Evolutionary conservation across 2,329 filamentous ascomycete species (phyloP), one percentile per base, ranked within the genome.

Genomic region (Curvularia eragrostidis): DNA sequence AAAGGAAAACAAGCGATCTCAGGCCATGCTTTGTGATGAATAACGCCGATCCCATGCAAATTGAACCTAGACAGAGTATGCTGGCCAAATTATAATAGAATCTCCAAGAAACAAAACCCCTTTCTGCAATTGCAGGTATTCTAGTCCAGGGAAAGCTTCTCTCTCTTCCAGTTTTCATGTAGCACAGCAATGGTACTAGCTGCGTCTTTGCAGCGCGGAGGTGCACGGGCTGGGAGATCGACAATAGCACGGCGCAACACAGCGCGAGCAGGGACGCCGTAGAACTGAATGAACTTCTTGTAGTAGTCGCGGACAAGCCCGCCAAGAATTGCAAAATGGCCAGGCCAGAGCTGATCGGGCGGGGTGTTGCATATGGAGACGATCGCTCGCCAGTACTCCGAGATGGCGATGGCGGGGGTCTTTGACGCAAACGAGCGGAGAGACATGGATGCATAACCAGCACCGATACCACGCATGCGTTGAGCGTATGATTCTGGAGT

Each of bases 371-470:
- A 80, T 36, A 98, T 91, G 42, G 83, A 83, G 0, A 91, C 87
- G 55, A 98, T 80, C 0, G 89, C 84, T 36, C 82, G 84, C 95
- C 95, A 99, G 80, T 95, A 98, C 54, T 93, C 83, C 0, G 84
- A 48, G 90, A 91, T 3, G 89, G 93, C 77, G 86, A 95, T 0
- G 89, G 93, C 96, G 21, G 73, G 70, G 21, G 73, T 93, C 44
- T 80, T 81, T 63, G 87, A 87, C 38, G 82, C 81, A 1, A 88
- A 85, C 63, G 85, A 89, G 47, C 94, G 88, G 8, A 97, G 81
- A 1, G 91, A 87, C 36, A 98, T 83, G 1, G 93, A 87, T 0
- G 93, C 91, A 71, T 90, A 99, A 0, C 94, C 94, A 3, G 90
- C 89, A 1, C 88, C 92, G 0, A 97, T 81, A 0, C 93, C 94